Evolutionary conservation across 768 basidiomycete species (phyloP).

Genomic region (Xerocomus brunneocitrinus): DNA sequence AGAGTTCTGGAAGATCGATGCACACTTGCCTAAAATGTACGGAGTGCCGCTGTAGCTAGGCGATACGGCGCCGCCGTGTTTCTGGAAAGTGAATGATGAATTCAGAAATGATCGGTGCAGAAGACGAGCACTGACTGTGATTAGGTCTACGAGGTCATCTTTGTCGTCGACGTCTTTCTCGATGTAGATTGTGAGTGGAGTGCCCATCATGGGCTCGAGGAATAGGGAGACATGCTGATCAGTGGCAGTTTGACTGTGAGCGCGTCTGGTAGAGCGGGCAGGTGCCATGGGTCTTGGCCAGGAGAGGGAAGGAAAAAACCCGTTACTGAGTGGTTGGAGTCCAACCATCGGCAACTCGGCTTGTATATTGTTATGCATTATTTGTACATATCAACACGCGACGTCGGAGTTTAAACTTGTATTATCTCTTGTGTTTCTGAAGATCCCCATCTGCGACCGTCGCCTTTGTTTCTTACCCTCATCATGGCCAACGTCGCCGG

Average conservation of each 20-base stretch:
- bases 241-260: slow-evolving; percentile 31
- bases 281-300: slow-evolving; percentile 76
- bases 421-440: slow-evolving; percentile 21
- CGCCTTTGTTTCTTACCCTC: background rate
- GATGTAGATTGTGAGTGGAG: slow-evolving; percentile 68
- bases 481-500: slow-evolving; percentile 52
- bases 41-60: slow-evolving; percentile 74
- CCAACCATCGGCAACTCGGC: slow-evolving; percentile 5
- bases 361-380: slow-evolving; percentile 15
- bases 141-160: slow-evolving; percentile 55
- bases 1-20: slow-evolving; percentile 1
- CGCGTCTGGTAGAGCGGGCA: slow-evolving; percentile 56
- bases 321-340: too few relatives aligned
- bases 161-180: slow-evolving; percentile 77
- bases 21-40: slow-evolving; percentile 68
- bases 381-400: slow-evolving; percentile 28
- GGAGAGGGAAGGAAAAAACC: slow-evolving; percentile 18
- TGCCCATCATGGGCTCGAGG: slow-evolving; percentile 79
- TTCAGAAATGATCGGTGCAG: slow-evolving; percentile 1
- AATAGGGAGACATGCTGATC: slow-evolving; percentile 51
- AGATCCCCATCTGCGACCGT: too few relatives aligned
- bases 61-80: slow-evolving; percentile 70
- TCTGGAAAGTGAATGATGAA: slow-evolving; percentile 39
- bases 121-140: slow-evolving; percentile 49
- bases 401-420: slow-evolving; percentile 27